Conservation (phyloP, 148 eudicot species). For the Mesembryanthemum crystallinum region DNA sequence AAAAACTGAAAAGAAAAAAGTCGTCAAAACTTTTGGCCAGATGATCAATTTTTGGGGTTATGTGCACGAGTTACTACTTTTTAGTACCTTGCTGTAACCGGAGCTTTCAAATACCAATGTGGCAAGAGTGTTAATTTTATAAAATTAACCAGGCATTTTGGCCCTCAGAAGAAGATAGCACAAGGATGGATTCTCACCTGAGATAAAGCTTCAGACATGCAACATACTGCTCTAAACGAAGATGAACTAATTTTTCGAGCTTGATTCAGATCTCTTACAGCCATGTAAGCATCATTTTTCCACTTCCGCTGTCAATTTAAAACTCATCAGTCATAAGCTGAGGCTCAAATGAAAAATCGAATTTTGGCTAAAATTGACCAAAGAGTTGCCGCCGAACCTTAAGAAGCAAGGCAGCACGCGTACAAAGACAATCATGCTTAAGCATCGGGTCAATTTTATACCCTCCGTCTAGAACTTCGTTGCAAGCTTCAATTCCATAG, state of each 20-base stretch:
- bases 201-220: constrained; percentile 67
- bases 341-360: constrained; percentile 15
- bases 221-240: constrained; percentile 60
- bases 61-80: no score
- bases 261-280: constrained; percentile 72
- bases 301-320: constrained; percentile 62
- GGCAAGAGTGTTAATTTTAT: no score
- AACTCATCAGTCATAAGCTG: constrained; percentile 5
- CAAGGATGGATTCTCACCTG: constrained; percentile 43
- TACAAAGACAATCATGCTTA: constrained; percentile 78
- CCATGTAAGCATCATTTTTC: constrained; percentile 92
- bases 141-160: no score
- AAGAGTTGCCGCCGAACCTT: constrained; percentile 48
- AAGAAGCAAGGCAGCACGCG: constrained; percentile 85
- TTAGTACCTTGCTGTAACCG: no score
- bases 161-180: background rate
- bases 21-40: no score
- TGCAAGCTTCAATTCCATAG: constrained; percentile 87
- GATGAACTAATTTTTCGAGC: constrained; percentile 73
- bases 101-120: no score
- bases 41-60: no score
- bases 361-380: constrained; percentile 13
- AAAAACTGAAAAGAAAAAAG: no score
- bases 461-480: constrained; percentile 80
- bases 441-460: constrained; percentile 51